Evolutionary conservation across 176 grass and related monocot genomes (phyloP).

Genomic region (Eleusine indica): DNA sequence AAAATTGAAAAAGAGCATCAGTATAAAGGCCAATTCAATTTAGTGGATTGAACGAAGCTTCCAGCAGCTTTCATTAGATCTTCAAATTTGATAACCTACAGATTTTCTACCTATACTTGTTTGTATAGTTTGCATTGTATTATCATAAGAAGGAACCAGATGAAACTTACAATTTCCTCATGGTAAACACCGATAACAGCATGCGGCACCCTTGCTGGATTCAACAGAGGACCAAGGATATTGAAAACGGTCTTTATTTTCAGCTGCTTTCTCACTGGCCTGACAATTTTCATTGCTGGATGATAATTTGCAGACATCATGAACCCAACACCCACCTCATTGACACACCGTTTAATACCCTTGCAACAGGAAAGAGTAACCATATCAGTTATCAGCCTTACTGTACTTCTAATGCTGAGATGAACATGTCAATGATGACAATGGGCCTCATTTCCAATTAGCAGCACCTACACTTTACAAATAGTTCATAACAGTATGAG

Average conservation of each 20-base stretch:
- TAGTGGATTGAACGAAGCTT: neutral
- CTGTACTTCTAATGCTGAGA: neutral
- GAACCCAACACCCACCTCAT: conserved; percentile 85
- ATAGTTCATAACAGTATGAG: conserved; percentile 12
- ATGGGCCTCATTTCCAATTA: neutral
- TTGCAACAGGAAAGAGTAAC: conserved; percentile 43
- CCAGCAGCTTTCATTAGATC: neutral
- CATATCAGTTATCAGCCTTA: conserved; percentile 16
- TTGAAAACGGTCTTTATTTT: conserved; percentile 99
- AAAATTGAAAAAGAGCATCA: neutral
- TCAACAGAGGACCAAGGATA: conserved; percentile 92
- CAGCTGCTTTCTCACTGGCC: conserved; percentile 84
- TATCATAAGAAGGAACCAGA: conserved; percentile 14
- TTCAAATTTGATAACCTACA: neutral
- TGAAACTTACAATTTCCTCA: conserved; percentile 80
- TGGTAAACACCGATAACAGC: conserved; percentile 99
- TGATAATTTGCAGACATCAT: conserved; percentile 99
- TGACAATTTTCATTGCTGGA: conserved; percentile 95
- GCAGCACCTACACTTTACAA: neutral
- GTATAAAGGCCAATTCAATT: neutral
- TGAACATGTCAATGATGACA: neutral
- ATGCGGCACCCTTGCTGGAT: conserved; percentile 83
- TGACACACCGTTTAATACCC: conserved; percentile 80
- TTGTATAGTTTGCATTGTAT: conserved; percentile 21
- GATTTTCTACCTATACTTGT: neutral